phyloP scores from a whole-genome alignment of 176 grass and related monocot species.

The Tillandsia leiboldiana region DNA sequence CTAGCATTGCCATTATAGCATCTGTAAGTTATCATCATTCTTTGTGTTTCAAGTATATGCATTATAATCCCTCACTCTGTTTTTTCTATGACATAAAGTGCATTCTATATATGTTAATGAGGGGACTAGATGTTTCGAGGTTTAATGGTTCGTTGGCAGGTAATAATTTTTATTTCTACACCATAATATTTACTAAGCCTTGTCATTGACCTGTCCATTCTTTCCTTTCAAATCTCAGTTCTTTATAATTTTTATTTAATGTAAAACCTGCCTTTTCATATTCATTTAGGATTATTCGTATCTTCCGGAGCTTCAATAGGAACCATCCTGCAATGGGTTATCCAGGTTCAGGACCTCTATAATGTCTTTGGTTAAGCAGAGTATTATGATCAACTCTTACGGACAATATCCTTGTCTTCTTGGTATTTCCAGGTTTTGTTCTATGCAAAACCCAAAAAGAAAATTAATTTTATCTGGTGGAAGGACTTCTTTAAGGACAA shows the following conservation, averaged over 20 bases:
- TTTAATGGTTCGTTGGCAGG: background rate
- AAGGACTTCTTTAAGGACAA: conserved; percentile 4
- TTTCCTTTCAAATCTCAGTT: background rate
- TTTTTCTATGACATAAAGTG: background rate
- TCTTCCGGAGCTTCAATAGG: conserved; percentile 10
- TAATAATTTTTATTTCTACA: background rate
- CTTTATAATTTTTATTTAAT: background rate
- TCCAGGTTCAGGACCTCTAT: background rate
- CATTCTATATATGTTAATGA: conserved; percentile 4
- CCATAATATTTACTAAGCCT: background rate
- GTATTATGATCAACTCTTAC: background rate
- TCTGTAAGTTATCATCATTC: conserved; percentile 6
- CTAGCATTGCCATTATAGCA: conserved; percentile 10
- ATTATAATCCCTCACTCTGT: background rate
- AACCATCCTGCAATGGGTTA: conserved; percentile 1
- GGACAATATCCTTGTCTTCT: background rate
- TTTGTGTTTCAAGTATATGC: background rate
- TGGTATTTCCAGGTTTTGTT: background rate
- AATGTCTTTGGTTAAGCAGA: background rate
- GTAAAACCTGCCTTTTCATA: background rate
- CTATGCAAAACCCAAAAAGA: background rate
- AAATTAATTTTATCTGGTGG: conserved; percentile 9
- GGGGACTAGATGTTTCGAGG: background rate
- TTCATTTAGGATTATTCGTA: conserved; percentile 3
- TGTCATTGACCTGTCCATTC: background rate